phyloP scores from a whole-genome alignment of 352 stramenopile species.

The Phytophthora pisi region DNA sequence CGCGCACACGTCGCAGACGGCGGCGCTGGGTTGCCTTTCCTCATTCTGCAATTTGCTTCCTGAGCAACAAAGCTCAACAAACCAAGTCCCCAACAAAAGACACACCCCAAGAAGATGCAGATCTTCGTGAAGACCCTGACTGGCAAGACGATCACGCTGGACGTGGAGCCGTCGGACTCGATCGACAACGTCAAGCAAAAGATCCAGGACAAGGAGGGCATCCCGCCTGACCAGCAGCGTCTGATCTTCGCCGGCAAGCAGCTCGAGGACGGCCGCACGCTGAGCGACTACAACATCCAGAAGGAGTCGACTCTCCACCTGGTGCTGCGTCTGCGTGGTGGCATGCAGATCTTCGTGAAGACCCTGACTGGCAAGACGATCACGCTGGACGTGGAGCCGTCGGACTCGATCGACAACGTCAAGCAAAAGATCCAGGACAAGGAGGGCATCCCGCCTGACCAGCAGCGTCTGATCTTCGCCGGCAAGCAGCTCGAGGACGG shows the following conservation, averaged over 20 bases:
- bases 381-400: slow-evolving; percentile 27
- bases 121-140: slow-evolving; percentile 18
- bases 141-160: no score
- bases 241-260: neutral
- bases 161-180: no score
- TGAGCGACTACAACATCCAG: slow-evolving; percentile 20
- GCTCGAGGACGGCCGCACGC: neutral
- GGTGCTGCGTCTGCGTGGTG: slow-evolving; percentile 26
- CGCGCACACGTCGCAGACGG: slow-evolving; percentile 27
- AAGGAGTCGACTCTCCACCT: slow-evolving; percentile 28
- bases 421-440: no score
- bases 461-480: slow-evolving; percentile 40
- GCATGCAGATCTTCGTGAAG: slow-evolving; percentile 27
- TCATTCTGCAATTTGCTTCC: slow-evolving; percentile 34
- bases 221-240: no score
- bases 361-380: slow-evolving; percentile 34
- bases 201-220: no score
- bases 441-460: no score
- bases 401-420: slow-evolving; percentile 19
- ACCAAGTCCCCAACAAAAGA: slow-evolving; percentile 1
- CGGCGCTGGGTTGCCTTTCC: slow-evolving; percentile 14
- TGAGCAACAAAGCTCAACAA: slow-evolving; percentile 18
- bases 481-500: slow-evolving; percentile 99
- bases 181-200: no score
- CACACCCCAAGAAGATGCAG: slow-evolving; percentile 51